Percentiles rank a stretch among this genome's conserved stretches.
phyloP scores from a whole-genome alignment of 1,139 yeast genomes.

The Suhomyces choctaworum region DNA sequence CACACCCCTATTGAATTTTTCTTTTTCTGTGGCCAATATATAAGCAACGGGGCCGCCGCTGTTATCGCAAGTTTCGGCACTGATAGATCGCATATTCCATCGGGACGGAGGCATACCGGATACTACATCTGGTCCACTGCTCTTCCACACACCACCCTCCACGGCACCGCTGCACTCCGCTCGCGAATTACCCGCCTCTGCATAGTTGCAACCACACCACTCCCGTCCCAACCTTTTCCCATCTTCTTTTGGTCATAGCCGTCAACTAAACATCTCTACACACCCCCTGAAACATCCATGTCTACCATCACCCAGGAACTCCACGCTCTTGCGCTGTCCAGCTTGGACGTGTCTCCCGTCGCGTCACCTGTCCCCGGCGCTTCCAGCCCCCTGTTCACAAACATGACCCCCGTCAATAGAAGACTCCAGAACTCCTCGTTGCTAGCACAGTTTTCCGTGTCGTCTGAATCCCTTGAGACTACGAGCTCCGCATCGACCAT shows the following conservation, averaged over 20 bases:
- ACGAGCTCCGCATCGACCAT: conserved; percentile 11
- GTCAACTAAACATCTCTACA: not conserved
- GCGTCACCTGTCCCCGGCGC: not conserved
- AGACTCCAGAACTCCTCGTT: conserved; percentile 10
- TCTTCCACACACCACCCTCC: not conserved
- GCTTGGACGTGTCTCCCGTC: conserved; percentile 2
- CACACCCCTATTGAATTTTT: conserved; percentile 10
- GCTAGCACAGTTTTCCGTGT: conserved; percentile 5
- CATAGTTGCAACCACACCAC: not conserved
- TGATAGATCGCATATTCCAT: not conserved
- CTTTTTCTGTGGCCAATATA: not conserved
- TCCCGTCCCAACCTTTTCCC: not conserved
- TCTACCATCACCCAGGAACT: conserved; percentile 7
- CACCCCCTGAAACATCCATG: not conserved
- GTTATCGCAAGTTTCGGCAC: not conserved
- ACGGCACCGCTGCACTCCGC: too few species aligned
- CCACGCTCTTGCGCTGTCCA: conserved; percentile 2
- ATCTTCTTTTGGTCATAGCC: not conserved
- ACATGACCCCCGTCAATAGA: conserved; percentile 3
- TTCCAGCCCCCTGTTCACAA: conserved; percentile 5
- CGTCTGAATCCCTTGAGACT: conserved; percentile 13
- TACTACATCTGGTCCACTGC: not conserved
- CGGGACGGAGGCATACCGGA: not conserved
- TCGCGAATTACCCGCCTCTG: too few species aligned
- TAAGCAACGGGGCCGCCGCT: not conserved